phyloP scores from a whole-genome alignment of 129 eudicot genomes.

The Centrapalus pauciflorus region DNA sequence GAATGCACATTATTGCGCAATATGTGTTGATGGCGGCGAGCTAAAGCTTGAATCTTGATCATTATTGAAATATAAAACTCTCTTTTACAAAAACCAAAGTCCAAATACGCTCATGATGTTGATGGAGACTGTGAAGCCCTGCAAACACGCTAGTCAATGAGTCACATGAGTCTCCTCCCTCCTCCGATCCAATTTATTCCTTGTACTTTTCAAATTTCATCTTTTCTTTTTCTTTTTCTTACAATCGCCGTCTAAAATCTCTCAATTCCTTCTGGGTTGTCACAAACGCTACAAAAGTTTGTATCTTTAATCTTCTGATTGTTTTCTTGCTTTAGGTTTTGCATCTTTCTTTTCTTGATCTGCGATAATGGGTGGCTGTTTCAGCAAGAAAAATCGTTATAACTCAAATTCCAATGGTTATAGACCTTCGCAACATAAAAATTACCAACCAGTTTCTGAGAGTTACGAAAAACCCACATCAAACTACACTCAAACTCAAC shows the following conservation, averaged over 20 bases:
- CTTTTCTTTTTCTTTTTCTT: background rate
- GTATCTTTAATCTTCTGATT: background rate
- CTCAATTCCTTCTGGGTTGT: slow-evolving; percentile 18
- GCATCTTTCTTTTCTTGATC: slow-evolving; percentile 6
- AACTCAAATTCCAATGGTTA: slow-evolving; percentile 26
- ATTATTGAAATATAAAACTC: background rate
- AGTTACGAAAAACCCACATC: slow-evolving; percentile 37
- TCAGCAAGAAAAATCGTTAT: slow-evolving; percentile 39
- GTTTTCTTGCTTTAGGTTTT: background rate
- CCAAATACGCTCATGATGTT: background rate
- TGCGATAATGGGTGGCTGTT: slow-evolving; percentile 47
- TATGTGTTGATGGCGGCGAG: slow-evolving; percentile 1
- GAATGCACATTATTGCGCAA: background rate
- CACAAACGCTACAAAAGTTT: slow-evolving; percentile 22
- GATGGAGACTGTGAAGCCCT: slow-evolving; percentile 7
- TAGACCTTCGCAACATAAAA: slow-evolving; percentile 28
- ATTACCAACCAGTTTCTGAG: slow-evolving; percentile 28
- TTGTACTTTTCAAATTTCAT: background rate
- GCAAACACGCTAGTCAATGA: slow-evolving; percentile 18
- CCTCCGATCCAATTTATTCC: background rate
- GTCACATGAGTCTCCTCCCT: slow-evolving; percentile 6
- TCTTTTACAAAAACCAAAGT: background rate
- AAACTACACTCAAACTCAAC: slow-evolving; percentile 29
- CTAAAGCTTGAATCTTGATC: too few relatives aligned
- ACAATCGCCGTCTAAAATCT: background rate